Evolutionary conservation across 768 basidiomycete species (phyloP).

Genomic region (Saitozyma sp.): DNA sequence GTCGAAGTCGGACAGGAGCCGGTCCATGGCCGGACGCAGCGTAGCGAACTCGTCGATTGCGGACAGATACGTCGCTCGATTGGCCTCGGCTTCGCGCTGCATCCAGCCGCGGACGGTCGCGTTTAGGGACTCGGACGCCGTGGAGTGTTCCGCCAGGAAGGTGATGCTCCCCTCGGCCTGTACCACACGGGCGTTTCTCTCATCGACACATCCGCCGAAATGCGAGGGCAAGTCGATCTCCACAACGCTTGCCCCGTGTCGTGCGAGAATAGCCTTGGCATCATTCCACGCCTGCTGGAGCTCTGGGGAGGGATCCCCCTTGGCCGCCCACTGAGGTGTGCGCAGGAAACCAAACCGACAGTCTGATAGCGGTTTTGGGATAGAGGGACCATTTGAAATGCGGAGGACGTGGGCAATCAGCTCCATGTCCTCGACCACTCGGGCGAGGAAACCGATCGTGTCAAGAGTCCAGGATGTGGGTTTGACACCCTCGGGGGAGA

Average conservation of each 20-base stretch:
- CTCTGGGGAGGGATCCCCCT: constrained; percentile 9
- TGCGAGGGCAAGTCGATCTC: too few relatives aligned
- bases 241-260: constrained; percentile 35
- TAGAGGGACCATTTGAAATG: constrained; percentile 23
- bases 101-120: too few relatives aligned
- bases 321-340: constrained; percentile 18
- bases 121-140: too few relatives aligned
- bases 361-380: constrained; percentile 18
- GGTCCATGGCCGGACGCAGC: too few relatives aligned
- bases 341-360: constrained; percentile 30
- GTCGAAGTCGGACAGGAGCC: constrained; percentile 31
- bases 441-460: constrained; percentile 43
- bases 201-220: too few relatives aligned
- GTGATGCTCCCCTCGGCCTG: too few relatives aligned
- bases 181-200: too few relatives aligned
- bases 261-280: constrained; percentile 22
- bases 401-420: constrained; percentile 29
- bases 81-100: too few relatives aligned
- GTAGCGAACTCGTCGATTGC: too few relatives aligned
- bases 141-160: too few relatives aligned
- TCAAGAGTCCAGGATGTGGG: constrained; percentile 27
- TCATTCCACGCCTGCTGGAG: constrained; percentile 20
- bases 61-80: too few relatives aligned
- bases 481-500: constrained; percentile 43
- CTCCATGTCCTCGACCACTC: constrained; percentile 36